Conservation (phyloP, 805 yeast genomes). For the Diddensiella caesifluorescens region DNA sequence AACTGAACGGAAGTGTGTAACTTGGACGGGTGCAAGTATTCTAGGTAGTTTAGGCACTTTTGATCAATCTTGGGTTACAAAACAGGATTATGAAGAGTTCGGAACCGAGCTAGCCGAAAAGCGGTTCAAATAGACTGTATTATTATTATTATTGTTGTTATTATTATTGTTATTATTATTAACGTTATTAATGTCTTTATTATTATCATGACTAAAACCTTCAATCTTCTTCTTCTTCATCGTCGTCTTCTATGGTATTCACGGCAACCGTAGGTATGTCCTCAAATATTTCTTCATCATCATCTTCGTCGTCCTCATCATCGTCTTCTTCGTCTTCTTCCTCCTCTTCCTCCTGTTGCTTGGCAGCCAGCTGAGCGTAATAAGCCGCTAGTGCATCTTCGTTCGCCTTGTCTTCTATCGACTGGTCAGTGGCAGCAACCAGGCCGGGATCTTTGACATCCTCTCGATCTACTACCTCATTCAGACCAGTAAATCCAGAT, state of each 20-base stretch:
- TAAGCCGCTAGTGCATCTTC: constrained; percentile 70
- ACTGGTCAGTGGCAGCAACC: constrained; percentile 27
- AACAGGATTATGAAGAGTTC: constrained; percentile 59
- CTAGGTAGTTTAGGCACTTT: constrained; percentile 54
- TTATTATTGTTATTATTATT: not conserved
- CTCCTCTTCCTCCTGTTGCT: constrained; percentile 57
- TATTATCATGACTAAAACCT: constrained; percentile 8
- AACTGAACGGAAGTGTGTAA: constrained; percentile 51
- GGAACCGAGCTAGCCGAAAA: constrained; percentile 42
- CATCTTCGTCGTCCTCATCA: constrained; percentile 44
- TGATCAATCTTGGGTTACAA: constrained; percentile 55
- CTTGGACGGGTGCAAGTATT: constrained; percentile 72
- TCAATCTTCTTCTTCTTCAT: constrained; percentile 29
- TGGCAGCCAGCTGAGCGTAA: constrained; percentile 68
- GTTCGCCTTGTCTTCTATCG: constrained; percentile 55
- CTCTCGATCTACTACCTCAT: constrained; percentile 3
- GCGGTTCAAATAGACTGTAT: constrained; percentile 30
- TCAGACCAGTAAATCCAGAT: not conserved
- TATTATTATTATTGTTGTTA: not conserved
- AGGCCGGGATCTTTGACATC: constrained; percentile 11
- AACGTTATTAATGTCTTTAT: not conserved
- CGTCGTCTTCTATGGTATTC: constrained; percentile 31
- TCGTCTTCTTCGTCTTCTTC: constrained; percentile 52
- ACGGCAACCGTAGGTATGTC: constrained; percentile 27
- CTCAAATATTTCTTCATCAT: constrained; percentile 42